Evolutionary conservation across 2,329 filamentous ascomycete species (phyloP).

Genomic region (Aspergillus sojae): DNA sequence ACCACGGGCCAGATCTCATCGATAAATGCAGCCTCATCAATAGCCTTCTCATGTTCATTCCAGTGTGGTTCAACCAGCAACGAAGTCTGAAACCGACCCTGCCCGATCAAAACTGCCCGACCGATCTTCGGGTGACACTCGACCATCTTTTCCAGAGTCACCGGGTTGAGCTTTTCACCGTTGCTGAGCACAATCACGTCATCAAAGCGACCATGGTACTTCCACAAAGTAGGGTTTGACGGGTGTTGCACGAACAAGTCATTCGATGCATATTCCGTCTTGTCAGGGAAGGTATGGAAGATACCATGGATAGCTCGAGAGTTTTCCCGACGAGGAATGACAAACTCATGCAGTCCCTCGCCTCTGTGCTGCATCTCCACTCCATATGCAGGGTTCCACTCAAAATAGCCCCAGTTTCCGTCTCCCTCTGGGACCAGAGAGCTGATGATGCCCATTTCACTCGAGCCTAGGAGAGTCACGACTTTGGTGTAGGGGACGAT

Average conservation of each 20-base stretch:
- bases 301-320: slow-evolving; percentile 11
- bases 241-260: slow-evolving; percentile 43
- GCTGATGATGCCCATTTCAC: slow-evolving; percentile 15
- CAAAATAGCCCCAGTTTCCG: slow-evolving; percentile 26
- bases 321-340: slow-evolving; percentile 12
- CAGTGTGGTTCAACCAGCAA: slow-evolving; percentile 40
- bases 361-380: slow-evolving; percentile 7
- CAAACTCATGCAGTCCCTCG: slow-evolving; percentile 22
- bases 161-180: slow-evolving; percentile 49
- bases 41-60: slow-evolving; percentile 1
- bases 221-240: slow-evolving; percentile 25
- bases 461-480: neutral
- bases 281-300: slow-evolving; percentile 25
- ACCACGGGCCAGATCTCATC: slow-evolving; percentile 49
- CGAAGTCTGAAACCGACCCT: slow-evolving; percentile 35
- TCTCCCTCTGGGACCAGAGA: slow-evolving; percentile 11
- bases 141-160: slow-evolving; percentile 39
- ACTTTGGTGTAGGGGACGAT: neutral
- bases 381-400: slow-evolving; percentile 24
- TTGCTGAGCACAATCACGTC: slow-evolving; percentile 47
- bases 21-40: slow-evolving; percentile 27
- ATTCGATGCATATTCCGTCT: slow-evolving; percentile 20
- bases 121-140: slow-evolving; percentile 32
- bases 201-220: slow-evolving; percentile 27
- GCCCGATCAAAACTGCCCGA: slow-evolving; percentile 36